These are phyloP conservation scores for Sonneratia caseolaris DNA, from an alignment of 345 rosid species.

Conservation along the genomic window DNA sequence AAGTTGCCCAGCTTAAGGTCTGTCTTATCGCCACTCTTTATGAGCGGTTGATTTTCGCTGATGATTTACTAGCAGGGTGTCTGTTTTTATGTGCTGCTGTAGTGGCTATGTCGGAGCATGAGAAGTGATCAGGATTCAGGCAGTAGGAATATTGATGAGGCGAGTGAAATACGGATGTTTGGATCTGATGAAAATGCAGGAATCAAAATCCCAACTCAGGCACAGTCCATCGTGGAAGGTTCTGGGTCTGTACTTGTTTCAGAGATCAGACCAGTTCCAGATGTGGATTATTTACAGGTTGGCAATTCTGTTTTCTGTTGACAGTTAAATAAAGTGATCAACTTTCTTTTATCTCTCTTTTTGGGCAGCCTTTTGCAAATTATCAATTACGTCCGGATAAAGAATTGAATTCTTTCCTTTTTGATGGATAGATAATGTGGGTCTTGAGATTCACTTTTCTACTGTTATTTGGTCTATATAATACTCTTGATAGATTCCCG, in stretches of 20 bases:
- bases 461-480: background rate
- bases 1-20: background rate
- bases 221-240: conserved; percentile 75
- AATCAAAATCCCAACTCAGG: conserved; percentile 57
- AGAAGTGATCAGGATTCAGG: conserved; percentile 40
- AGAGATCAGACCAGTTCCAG: conserved; percentile 57
- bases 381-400: background rate
- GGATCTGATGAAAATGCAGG: conserved; percentile 59
- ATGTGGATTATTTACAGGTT: conserved; percentile 95
- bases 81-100: conserved; percentile 59
- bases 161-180: conserved; percentile 27
- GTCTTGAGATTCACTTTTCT: background rate
- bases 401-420: background rate
- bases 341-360: background rate
- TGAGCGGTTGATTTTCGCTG: conserved; percentile 55
- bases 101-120: conserved; percentile 63
- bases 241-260: conserved; percentile 50
- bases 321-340: background rate
- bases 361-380: background rate
- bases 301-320: conserved; percentile 7
- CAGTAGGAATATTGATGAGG: conserved; percentile 33
- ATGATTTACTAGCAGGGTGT: conserved; percentile 64
- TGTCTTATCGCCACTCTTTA: conserved; percentile 19
- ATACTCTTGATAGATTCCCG: background rate
- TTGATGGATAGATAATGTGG: background rate